Percentiles rank a stretch among this genome's conserved stretches.
These are phyloP conservation scores for Cyclostephanos tholiformis DNA, from an alignment of 108 stramenopile species.

Conservation along the genomic window DNA sequence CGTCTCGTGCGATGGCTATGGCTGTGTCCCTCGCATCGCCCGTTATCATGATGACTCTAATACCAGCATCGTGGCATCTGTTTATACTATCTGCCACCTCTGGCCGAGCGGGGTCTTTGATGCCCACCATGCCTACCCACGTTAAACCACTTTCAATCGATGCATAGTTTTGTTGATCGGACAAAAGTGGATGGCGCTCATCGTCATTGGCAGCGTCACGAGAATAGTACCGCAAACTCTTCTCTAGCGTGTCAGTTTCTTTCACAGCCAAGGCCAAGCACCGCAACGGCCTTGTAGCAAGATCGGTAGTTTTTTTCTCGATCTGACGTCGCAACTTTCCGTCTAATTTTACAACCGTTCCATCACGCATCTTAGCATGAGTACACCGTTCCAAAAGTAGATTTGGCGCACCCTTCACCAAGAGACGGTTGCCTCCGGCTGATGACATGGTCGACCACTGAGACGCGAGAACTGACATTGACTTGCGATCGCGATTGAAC, in stretches of 20 bases:
- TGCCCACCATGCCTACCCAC: conserved; percentile 93
- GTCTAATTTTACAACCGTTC: conserved; percentile 73
- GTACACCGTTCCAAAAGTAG: conserved; percentile 91
- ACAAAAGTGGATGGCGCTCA: conserved; percentile 56
- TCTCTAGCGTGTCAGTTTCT: conserved; percentile 68
- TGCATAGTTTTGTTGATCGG: conserved; percentile 77
- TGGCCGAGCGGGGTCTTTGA: conserved; percentile 98
- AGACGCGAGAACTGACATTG: conserved; percentile 71
- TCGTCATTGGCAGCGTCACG: conserved; percentile 35
- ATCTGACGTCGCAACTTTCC: conserved; percentile 66
- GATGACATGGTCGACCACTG: conserved; percentile 39
- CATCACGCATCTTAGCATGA: conserved; percentile 83
- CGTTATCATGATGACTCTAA: conserved; percentile 99
- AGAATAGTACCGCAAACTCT: conserved; percentile 46
- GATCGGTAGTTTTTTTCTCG: conserved; percentile 65
- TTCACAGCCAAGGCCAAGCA: conserved; percentile 93
- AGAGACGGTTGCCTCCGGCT: conserved; percentile 67
- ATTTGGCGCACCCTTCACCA: conserved; percentile 98
- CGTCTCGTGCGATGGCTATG: conserved; percentile 86
- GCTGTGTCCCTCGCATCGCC: conserved; percentile 98
- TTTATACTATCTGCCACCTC: conserved; percentile 95
- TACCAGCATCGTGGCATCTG: conserved; percentile 89
- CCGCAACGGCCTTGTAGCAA: conserved; percentile 92
- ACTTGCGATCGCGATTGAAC: conserved; percentile 89
- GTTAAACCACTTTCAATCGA: conserved; percentile 93